Base-by-base conservation (phyloP, 345 rosid genomes). In the Bruguiera parviflora region DNA sequence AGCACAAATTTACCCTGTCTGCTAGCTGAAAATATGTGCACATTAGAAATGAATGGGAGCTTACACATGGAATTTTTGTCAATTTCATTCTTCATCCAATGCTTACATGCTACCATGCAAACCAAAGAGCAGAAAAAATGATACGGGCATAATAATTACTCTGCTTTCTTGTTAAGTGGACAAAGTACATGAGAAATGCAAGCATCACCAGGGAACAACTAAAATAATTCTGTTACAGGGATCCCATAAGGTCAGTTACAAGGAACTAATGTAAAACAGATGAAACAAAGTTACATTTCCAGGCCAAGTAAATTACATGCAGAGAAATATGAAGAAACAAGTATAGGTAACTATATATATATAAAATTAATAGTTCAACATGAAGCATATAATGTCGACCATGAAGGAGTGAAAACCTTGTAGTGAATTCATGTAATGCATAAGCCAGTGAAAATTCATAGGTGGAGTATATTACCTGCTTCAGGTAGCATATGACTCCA, bases 401-500 rank as follows among this genome's bases (percentile, higher is more conserved):
- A 25, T 3, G 27, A 47, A 64, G 67, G 6, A 13, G n/a, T n/a
- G 46, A 52, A 25, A 15, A 53, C 5, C 8, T 51, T 20, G 15
- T 65, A 18, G 16, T 51, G 15, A 58, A n/a, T 31, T 47, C 58
- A 62, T 53, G 62, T 25, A 43, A 49, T 25, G 35, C 47, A 64
- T 22, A 61, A 58, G 63, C 53, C 24, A 49, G 49, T 6, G 61
- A 10, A 28, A 51, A 56, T 16, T 43, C 49, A 22, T 28, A 3
- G 16, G 27, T 47, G 6, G 13, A 20, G 58, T 47, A 59, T 52
- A 59, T 57, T 86, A 89, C 98, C 96, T 94, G 98, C 84, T 94
- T 94, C 70, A 91, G 82, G 82, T 94, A 94, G 83, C 98, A 91
- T 75, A 94, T 94, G 55, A 94, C 97, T 66, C 98, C 98, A 71